These are phyloP conservation scores for Moringa oleifera DNA, from an alignment of 345 rosid species.

Conservation along the genomic window DNA sequence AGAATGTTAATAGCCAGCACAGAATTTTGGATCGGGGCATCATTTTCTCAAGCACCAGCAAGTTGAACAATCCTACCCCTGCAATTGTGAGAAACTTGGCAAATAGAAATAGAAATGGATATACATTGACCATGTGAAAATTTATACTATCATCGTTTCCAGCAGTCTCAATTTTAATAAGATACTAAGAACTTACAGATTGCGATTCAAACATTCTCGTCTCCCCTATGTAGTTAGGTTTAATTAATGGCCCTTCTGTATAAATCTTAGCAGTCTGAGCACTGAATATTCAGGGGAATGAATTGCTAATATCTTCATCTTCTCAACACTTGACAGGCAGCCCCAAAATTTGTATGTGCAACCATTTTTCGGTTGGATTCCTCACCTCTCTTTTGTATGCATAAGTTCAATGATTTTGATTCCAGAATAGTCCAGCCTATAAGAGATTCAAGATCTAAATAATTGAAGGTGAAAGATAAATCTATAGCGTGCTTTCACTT, in stretches of 20 bases:
- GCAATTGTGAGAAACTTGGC: background rate
- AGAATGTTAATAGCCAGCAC: too few species aligned
- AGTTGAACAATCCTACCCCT: background rate
- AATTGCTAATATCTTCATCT: too few species aligned
- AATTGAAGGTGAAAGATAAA: background rate
- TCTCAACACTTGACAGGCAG: background rate
- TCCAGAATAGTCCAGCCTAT: background rate
- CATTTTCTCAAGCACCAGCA: background rate
- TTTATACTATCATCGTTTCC: too few species aligned
- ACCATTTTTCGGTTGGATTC: background rate
- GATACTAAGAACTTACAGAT: background rate
- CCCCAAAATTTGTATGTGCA: background rate
- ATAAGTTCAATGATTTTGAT: background rate
- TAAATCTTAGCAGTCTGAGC: background rate
- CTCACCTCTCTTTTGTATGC: background rate
- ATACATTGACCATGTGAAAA: too few species aligned
- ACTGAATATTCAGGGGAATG: background rate
- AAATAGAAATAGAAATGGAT: background rate
- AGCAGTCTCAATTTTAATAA: too few species aligned
- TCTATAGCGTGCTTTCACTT: background rate
- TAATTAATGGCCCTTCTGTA: background rate
- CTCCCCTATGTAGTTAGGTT: background rate
- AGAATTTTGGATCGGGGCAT: too few species aligned
- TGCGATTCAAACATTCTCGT: background rate
- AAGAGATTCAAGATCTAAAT: background rate